These are phyloP conservation scores for Mycena sanguinolenta DNA, from an alignment of 768 basidiomycete genomes.

Conservation along the genomic window DNA sequence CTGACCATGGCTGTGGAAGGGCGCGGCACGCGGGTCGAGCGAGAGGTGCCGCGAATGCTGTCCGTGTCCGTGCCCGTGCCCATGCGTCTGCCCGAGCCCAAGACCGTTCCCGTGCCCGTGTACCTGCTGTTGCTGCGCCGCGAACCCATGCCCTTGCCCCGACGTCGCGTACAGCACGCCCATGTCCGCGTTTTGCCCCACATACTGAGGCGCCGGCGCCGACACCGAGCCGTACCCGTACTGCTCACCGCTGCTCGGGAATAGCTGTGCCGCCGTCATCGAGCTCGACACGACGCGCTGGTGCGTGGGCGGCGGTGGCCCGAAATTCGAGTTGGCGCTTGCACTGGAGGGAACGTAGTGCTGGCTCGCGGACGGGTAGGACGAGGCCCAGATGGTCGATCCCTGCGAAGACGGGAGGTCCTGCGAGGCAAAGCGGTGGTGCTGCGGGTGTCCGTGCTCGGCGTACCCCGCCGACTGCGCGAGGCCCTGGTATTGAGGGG, in stretches of 20 bases:
- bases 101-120: not conserved
- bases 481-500: slow-evolving; percentile 2
- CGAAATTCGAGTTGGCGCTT: not conserved
- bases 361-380: slow-evolving; percentile 28
- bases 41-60: slow-evolving; percentile 23
- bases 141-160: slow-evolving; percentile 13
- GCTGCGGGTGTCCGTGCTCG: not conserved
- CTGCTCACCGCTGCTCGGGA: slow-evolving; percentile 26
- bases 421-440: slow-evolving; percentile 31
- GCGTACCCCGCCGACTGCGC: slow-evolving; percentile 6
- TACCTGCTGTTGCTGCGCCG: not conserved
- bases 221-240: slow-evolving; percentile 29
- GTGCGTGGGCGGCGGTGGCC: not conserved
- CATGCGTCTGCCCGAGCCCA: not conserved
- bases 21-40: slow-evolving; percentile 27
- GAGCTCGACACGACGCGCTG: slow-evolving; percentile 31
- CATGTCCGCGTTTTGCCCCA: slow-evolving; percentile 2
- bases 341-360: slow-evolving; percentile 6
- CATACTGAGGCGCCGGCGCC: slow-evolving; percentile 13
- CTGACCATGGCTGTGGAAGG: slow-evolving; percentile 23
- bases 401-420: slow-evolving; percentile 17
- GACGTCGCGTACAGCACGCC: slow-evolving; percentile 25
- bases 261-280: slow-evolving; percentile 33
- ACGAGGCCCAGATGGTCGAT: slow-evolving; percentile 31
- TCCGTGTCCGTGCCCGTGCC: not conserved